Evolutionary conservation across 2,329 filamentous ascomycete species (phyloP).

Genomic region (Blastomyces parvus): DNA sequence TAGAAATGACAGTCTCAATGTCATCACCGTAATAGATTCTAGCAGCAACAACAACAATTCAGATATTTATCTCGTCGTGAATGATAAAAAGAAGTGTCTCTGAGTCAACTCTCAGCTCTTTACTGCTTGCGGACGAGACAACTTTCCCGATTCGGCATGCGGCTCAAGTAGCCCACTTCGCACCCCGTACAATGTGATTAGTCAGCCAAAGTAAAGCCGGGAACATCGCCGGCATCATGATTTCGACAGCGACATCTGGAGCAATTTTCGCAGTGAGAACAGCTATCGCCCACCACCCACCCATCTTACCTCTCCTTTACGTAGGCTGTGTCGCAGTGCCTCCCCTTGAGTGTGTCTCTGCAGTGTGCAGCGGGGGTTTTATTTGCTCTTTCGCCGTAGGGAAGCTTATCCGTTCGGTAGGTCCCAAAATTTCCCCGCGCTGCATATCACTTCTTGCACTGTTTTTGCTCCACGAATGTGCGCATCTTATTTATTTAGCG

Average conservation of each 20-base stretch:
- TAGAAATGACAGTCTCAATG: too few species aligned
- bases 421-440: neutral
- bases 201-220: neutral
- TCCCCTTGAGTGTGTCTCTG: neutral
- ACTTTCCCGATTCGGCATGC: slow-evolving; percentile 1
- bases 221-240: neutral
- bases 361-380: neutral
- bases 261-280: neutral
- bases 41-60: too few species aligned
- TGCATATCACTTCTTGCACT: neutral
- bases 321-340: neutral
- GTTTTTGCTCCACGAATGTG: neutral
- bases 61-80: too few species aligned
- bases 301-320: neutral
- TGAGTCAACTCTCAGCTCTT: too few species aligned
- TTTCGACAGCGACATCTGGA: neutral
- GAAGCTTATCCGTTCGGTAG: neutral
- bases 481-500: neutral
- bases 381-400: neutral
- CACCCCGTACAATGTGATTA: neutral
- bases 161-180: neutral
- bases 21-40: too few species aligned
- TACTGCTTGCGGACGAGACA: too few species aligned
- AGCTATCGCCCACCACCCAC: neutral
- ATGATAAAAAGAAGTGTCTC: too few species aligned